Evolutionary conservation across 2,329 filamentous ascomycete genomes (phyloP).

Genomic region (Zymoseptoria ardabiliae): DNA sequence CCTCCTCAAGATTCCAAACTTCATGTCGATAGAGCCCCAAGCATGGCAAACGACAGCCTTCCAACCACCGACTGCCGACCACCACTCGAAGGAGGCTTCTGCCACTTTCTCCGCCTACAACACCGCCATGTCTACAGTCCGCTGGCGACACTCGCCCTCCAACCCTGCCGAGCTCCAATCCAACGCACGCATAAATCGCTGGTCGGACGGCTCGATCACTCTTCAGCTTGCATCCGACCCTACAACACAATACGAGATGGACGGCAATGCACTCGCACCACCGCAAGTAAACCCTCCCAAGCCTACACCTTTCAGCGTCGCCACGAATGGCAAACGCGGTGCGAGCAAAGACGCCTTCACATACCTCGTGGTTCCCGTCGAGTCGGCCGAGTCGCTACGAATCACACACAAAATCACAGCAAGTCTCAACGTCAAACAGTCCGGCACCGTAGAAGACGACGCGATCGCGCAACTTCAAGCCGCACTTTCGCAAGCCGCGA

Average conservation of each 20-base stretch:
- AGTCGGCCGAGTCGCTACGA: conserved; percentile 60
- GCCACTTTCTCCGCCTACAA: conserved; percentile 52
- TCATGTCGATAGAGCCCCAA: conserved; percentile 62
- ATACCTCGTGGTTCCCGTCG: conserved; percentile 66
- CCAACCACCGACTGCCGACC: conserved; percentile 54
- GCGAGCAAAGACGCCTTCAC: conserved; percentile 65
- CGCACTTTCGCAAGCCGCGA: conserved; percentile 57
- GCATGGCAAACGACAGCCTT: conserved; percentile 61
- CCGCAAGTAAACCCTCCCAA: conserved; percentile 43
- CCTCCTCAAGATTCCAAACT: conserved; percentile 63
- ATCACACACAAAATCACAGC: conserved; percentile 70
- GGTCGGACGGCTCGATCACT: conserved; percentile 73
- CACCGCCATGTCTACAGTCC: conserved; percentile 59
- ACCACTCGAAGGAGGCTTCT: conserved; percentile 42
- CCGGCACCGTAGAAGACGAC: conserved; percentile 61
- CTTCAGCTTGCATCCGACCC: conserved; percentile 64
- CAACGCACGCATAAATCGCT: conserved; percentile 66
- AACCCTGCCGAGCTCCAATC: conserved; percentile 61
- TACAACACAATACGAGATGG: conserved; percentile 64
- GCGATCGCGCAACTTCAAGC: conserved; percentile 62
- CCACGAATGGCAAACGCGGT: conserved; percentile 16
- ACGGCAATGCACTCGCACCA: conserved; percentile 62
- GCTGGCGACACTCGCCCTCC: conserved; percentile 61
- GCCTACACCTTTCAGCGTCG: conserved; percentile 40
- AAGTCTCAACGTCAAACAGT: conserved; percentile 61